Evolutionary conservation across 352 stramenopile genomes (phyloP).

Genomic region (Hyaloperonospora arabidopsidis): DNA sequence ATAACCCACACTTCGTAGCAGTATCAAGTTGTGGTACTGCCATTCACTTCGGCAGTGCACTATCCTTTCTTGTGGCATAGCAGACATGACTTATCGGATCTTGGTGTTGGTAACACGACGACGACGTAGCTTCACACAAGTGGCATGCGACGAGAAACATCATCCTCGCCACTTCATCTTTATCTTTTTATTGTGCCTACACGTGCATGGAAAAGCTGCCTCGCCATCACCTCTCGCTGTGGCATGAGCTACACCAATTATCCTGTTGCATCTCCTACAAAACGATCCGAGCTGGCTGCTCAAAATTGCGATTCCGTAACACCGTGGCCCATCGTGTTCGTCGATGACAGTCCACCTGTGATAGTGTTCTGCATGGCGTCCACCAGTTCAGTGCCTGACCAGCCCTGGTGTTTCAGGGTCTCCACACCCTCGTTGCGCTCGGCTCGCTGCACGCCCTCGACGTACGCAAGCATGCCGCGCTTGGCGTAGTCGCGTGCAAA

Average conservation of each 20-base stretch:
- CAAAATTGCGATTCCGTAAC: constrained; percentile 97
- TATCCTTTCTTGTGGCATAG: no score
- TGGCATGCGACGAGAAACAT: no score
- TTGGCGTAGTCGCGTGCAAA: constrained; percentile 89
- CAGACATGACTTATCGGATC: no score
- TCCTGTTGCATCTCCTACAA: constrained; percentile 9
- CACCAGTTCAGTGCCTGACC: constrained; percentile 94
- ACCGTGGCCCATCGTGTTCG: constrained; percentile 94
- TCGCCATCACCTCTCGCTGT: constrained; percentile 10
- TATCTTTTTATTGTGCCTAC: constrained; percentile 25
- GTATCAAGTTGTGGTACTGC: no score
- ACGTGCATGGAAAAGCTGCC: constrained; percentile 17
- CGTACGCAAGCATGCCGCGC: constrained; percentile 92
- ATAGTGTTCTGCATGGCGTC: constrained; percentile 94
- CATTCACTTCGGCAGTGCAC: no score
- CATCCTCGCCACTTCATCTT: no score
- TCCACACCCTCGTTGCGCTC: constrained; percentile 92
- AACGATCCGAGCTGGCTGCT: constrained; percentile 3
- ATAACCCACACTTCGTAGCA: no score
- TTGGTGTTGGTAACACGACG: no score
- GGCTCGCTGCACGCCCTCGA: constrained; percentile 93
- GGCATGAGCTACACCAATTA: constrained; percentile 9
- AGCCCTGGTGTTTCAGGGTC: constrained; percentile 97
- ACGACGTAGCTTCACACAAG: no score
- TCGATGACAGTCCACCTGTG: constrained; percentile 92